phyloP scores from a whole-genome alignment of 331 rosid genomes.

The Phaseolus coccineus region DNA sequence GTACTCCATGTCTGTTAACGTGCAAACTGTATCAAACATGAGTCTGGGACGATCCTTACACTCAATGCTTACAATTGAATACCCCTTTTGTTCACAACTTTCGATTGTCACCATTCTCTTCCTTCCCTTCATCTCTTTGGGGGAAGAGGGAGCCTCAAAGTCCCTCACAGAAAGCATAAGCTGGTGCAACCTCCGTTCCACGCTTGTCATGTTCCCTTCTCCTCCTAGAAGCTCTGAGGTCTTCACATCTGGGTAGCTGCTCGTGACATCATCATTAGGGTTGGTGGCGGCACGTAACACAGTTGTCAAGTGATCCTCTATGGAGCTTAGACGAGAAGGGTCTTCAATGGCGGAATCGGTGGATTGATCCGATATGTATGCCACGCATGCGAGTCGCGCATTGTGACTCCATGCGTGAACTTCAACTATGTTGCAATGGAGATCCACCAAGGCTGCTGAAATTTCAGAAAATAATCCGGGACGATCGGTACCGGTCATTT shows the following conservation, averaged over 20 bases:
- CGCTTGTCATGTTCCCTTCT: constrained; percentile 56
- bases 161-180: constrained; percentile 69
- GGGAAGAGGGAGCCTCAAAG: constrained; percentile 53
- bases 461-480: constrained; percentile 79
- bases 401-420: constrained; percentile 86
- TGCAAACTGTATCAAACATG: constrained; percentile 83
- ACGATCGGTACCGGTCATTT: constrained; percentile 61
- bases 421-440: constrained; percentile 67
- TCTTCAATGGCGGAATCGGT: constrained; percentile 58
- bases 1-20: constrained; percentile 75
- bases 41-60: constrained; percentile 76
- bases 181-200: constrained; percentile 79
- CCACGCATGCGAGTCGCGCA: constrained; percentile 67
- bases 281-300: constrained; percentile 57
- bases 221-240: constrained; percentile 52
- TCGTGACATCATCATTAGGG: constrained; percentile 2
- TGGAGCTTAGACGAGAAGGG: constrained; percentile 58
- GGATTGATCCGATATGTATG: constrained; percentile 70
- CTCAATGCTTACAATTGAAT: constrained; percentile 64
- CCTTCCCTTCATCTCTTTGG: constrained; percentile 39
- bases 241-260: constrained; percentile 49
- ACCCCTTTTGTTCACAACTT: constrained; percentile 68
- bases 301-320: constrained; percentile 63
- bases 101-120: constrained; percentile 56
- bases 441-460: constrained; percentile 63